These are phyloP conservation scores for Apiospora hydei DNA, from an alignment of 2,329 filamentous ascomycete species.

Conservation along the genomic window DNA sequence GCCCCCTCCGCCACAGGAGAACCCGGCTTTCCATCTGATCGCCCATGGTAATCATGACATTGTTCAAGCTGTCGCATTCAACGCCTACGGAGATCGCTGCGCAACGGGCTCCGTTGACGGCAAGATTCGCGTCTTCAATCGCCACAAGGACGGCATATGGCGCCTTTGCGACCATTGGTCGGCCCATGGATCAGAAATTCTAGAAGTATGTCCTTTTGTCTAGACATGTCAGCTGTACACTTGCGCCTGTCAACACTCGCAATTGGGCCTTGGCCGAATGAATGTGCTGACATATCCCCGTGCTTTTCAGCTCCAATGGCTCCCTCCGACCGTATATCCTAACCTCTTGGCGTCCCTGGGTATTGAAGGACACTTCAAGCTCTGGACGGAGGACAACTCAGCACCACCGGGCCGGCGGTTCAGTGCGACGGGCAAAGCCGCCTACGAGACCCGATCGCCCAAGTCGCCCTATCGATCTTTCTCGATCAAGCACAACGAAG, in stretches of 20 bases:
- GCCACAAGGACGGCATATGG: slow-evolving; percentile 80
- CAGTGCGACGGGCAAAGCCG: slow-evolving; percentile 66
- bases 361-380: slow-evolving; percentile 86
- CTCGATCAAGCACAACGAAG: slow-evolving; percentile 83
- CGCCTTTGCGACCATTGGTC: slow-evolving; percentile 85
- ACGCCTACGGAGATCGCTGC: slow-evolving; percentile 90
- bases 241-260: slow-evolving; percentile 8
- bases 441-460: slow-evolving; percentile 64
- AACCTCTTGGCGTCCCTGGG: slow-evolving; percentile 87
- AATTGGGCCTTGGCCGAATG: too few species aligned
- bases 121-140: slow-evolving; percentile 89
- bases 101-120: slow-evolving; percentile 92
- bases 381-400: slow-evolving; percentile 91
- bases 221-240: neutral
- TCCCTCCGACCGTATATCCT: slow-evolving; percentile 85
- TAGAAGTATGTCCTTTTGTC: slow-evolving; percentile 68
- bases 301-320: slow-evolving; percentile 79
- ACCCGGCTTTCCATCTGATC: slow-evolving; percentile 65
- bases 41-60: slow-evolving; percentile 81
- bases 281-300: neutral
- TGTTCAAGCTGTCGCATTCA: slow-evolving; percentile 86
- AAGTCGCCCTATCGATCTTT: slow-evolving; percentile 80
- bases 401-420: slow-evolving; percentile 84
- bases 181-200: slow-evolving; percentile 88
- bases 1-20: slow-evolving; percentile 47